A percentile compares a stretch with the other conserved stretches of the same genome.
These are phyloP conservation scores for Trichopus zeylanicus DNA, from an alignment of 116 monocot genomes.

Conservation along the genomic window DNA sequence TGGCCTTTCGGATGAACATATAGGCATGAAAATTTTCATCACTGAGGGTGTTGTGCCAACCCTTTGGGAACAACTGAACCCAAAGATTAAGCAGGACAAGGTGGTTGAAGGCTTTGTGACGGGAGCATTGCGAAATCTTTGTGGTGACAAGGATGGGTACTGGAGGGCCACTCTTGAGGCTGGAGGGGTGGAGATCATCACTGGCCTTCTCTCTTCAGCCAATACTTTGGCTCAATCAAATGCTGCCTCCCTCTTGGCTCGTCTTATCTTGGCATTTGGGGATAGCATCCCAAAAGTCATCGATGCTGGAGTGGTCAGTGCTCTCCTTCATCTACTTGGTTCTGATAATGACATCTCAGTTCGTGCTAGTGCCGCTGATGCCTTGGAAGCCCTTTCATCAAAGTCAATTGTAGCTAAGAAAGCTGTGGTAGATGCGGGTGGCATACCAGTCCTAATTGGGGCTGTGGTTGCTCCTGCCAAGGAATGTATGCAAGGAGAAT, in stretches of 20 bases:
- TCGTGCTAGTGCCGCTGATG: conserved; percentile 74
- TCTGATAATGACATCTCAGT: conserved; percentile 61
- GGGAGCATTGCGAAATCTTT: conserved; percentile 72
- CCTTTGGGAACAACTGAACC: conserved; percentile 63
- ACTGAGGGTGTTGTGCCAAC: conserved; percentile 84
- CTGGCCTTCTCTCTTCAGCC: conserved; percentile 52
- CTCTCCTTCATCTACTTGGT: conserved; percentile 45
- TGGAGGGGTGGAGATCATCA: conserved; percentile 81
- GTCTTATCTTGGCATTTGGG: conserved; percentile 56
- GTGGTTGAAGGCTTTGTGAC: conserved; percentile 76
- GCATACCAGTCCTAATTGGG: conserved; percentile 54
- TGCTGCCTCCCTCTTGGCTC: conserved; percentile 73
- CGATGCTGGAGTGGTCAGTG: conserved; percentile 47
- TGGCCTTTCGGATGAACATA: conserved; percentile 71
- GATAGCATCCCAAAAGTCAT: conserved; percentile 71
- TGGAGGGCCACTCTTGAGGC: conserved; percentile 82
- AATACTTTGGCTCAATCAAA: conserved; percentile 63
- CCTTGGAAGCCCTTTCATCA: conserved; percentile 60
- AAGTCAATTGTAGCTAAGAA: conserved; percentile 52
- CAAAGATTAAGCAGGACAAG: conserved; percentile 38
- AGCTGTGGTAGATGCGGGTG: conserved; percentile 60
- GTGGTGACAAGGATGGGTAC: conserved; percentile 76
- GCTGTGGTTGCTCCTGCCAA: conserved; percentile 76
- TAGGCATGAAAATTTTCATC: conserved; percentile 77
- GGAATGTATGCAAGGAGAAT: conserved; percentile 76